These are phyloP conservation scores for Actinidia arguta DNA, from an alignment of 179 eudicot genomes.

Conservation along the genomic window DNA sequence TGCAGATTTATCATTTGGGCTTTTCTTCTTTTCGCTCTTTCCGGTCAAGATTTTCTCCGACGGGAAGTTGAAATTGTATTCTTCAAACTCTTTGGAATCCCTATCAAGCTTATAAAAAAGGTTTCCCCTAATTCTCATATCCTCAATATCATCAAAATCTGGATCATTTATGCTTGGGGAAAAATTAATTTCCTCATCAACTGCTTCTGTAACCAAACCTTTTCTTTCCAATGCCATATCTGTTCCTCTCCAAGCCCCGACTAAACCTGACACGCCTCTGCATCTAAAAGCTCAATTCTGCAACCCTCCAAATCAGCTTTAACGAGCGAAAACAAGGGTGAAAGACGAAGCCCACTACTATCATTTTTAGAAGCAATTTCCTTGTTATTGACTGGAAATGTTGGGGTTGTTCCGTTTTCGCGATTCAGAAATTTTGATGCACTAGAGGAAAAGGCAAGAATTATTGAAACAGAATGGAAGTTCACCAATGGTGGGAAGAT, in stretches of 20 bases:
- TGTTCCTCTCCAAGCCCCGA: slow-evolving; percentile 45
- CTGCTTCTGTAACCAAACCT: slow-evolving; percentile 24
- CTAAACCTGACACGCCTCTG: slow-evolving; percentile 67
- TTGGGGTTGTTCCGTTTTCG: slow-evolving; percentile 24
- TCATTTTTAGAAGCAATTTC: slow-evolving; percentile 20
- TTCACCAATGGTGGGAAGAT: slow-evolving; percentile 19
- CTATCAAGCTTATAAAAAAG: slow-evolving; percentile 85
- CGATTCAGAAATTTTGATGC: slow-evolving; percentile 14
- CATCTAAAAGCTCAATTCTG: slow-evolving; percentile 66
- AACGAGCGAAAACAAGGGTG: slow-evolving; percentile 38
- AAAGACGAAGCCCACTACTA: slow-evolving; percentile 26
- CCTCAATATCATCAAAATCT: slow-evolving; percentile 82
- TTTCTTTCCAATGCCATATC: slow-evolving; percentile 19
- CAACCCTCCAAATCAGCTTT: slow-evolving; percentile 34
- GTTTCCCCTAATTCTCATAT: slow-evolving; percentile 72
- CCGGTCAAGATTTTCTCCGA: slow-evolving; percentile 43
- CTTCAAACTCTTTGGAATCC: slow-evolving; percentile 79
- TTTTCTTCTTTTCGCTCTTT: slow-evolving; percentile 32
- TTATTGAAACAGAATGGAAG: slow-evolving; percentile 13
- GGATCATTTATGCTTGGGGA: slow-evolving; percentile 31
- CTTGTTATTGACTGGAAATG: slow-evolving; percentile 6
- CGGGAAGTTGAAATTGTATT: slow-evolving; percentile 79
- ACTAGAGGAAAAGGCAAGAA: slow-evolving; percentile 28
- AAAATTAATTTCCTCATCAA: slow-evolving; percentile 29
- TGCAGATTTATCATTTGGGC: slow-evolving; percentile 4